A percentile compares a stretch with the other conserved stretches of the same genome.
Evolutionary conservation across 305 asterid genomes (phyloP).

Genomic region (Fraxinus velutina): DNA sequence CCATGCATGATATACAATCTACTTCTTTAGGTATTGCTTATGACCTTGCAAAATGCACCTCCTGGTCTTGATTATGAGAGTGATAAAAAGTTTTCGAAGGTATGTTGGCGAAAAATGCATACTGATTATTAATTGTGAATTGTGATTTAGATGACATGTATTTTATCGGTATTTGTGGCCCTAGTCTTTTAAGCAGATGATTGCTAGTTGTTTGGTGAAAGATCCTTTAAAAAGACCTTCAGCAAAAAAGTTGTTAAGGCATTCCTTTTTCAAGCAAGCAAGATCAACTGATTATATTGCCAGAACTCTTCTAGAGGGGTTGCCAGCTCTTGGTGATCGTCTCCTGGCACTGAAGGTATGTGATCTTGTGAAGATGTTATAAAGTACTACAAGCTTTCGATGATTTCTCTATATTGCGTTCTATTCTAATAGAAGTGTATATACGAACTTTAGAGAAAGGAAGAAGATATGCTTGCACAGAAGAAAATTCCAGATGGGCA

Average conservation of each 20-base stretch:
- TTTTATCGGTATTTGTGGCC: constrained; percentile 25
- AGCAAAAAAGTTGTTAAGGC: constrained; percentile 76
- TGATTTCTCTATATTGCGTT: constrained; percentile 18
- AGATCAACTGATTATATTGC: constrained; percentile 78
- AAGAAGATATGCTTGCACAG: constrained; percentile 96
- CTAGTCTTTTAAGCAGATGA: constrained; percentile 94
- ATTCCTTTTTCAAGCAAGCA: constrained; percentile 90
- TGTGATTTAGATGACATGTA: constrained; percentile 15
- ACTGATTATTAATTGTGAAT: constrained; percentile 4
- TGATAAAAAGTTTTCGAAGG: constrained; percentile 92
- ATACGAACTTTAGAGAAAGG: constrained; percentile 58
- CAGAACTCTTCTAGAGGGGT: constrained; percentile 73
- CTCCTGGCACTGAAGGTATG: constrained; percentile 77
- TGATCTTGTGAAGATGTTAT: constrained; percentile 6
- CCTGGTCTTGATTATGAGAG: constrained; percentile 98
- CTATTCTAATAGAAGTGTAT: constrained; percentile 30
- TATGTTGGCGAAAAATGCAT: constrained; percentile 25
- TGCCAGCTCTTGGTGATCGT: constrained; percentile 87
- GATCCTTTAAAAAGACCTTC: constrained; percentile 93
- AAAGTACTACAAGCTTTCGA: constrained; percentile 8
- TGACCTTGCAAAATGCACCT: constrained; percentile 99
- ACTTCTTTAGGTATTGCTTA: constrained; percentile 70
- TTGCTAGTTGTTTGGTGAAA: constrained; percentile 92
- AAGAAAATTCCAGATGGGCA: constrained; percentile 95
- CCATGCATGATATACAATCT: constrained; percentile 16